A percentile compares a stretch with the other conserved stretches of the same genome.
Evolutionary conservation across 192 early-diverging fungal species (phyloP).

Genomic region (Funneliformis geosporum): DNA sequence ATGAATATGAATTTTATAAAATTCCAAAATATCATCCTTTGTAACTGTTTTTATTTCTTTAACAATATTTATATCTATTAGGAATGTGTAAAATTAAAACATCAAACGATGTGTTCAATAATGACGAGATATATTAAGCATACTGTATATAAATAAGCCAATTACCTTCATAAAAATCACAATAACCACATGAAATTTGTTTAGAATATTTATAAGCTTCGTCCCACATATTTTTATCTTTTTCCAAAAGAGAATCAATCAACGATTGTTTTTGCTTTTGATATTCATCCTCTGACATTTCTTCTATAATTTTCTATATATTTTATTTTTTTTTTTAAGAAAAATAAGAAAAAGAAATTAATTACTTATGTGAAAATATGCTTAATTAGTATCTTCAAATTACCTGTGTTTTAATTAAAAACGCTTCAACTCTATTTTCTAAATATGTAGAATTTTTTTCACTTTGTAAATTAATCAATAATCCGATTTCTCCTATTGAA

Average conservation of each 20-base stretch:
- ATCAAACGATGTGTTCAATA: not conserved
- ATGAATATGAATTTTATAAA: not conserved
- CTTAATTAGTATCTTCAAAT: constrained; percentile 31
- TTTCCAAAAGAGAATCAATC: constrained; percentile 73
- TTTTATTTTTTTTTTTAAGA: not conserved
- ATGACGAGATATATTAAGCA: not conserved
- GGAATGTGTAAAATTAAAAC: not conserved
- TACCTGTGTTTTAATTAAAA: constrained; percentile 63
- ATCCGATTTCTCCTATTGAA: constrained; percentile 73
- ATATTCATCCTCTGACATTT: constrained; percentile 75
- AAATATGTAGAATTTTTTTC: constrained; percentile 81
- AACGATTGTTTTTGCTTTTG: constrained; percentile 73
- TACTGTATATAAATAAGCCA: not conserved
- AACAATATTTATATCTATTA: not conserved
- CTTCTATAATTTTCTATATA: constrained; percentile 50
- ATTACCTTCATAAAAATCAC: constrained; percentile 76
- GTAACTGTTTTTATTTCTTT: not conserved
- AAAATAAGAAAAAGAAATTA: not conserved
- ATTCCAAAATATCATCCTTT: not conserved
- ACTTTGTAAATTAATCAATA: constrained; percentile 85
- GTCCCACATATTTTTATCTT: constrained; percentile 82
- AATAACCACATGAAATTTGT: constrained; percentile 77
- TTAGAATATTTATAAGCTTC: constrained; percentile 76
- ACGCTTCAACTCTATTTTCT: constrained; percentile 76
- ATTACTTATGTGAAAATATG: no score